Percentiles rank a stretch among this genome's conserved stretches.
Evolutionary conservation across 805 yeast species (phyloP).

Genomic region (Yamadazyma endophytica): DNA sequence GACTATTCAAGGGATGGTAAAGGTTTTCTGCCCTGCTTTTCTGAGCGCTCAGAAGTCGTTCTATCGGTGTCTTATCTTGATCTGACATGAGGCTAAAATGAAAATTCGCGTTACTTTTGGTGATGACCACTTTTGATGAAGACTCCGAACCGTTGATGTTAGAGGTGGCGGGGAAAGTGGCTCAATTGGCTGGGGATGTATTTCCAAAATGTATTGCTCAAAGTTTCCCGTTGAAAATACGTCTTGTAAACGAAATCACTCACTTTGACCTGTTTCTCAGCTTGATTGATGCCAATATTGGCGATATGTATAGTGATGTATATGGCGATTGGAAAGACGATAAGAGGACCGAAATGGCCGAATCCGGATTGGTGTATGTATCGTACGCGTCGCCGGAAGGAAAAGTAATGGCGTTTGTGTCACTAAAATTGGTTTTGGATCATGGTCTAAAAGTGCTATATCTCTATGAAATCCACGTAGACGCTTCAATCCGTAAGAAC

Average conservation of each 20-base stretch:
- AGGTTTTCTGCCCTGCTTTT: no score
- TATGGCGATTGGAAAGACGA: conserved; percentile 41
- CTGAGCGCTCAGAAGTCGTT: no score
- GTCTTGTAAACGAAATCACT: background rate
- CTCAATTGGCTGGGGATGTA: no score
- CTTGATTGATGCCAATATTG: conserved; percentile 25
- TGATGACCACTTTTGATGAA: no score
- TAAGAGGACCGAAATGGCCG: conserved; percentile 44
- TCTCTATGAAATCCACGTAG: conserved; percentile 55
- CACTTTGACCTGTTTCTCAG: conserved; percentile 13
- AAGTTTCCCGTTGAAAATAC: conserved; percentile 3
- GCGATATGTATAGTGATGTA: conserved; percentile 18
- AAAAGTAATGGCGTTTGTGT: conserved; percentile 38
- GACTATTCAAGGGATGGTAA: no score
- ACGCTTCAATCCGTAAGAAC: conserved; percentile 25
- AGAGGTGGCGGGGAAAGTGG: no score
- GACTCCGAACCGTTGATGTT: no score
- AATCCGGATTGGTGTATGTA: conserved; percentile 43
- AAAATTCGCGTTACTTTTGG: no score
- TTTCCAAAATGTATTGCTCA: no score
- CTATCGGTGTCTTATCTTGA: no score
- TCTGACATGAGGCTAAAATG: no score
- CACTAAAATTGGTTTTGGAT: conserved; percentile 43
- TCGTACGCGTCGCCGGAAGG: conserved; percentile 17
- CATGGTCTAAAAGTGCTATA: conserved; percentile 39